Base-by-base conservation (phyloP, 2,329 filamentous ascomycete genomes). In the Fusarium sublunatum region DNA sequence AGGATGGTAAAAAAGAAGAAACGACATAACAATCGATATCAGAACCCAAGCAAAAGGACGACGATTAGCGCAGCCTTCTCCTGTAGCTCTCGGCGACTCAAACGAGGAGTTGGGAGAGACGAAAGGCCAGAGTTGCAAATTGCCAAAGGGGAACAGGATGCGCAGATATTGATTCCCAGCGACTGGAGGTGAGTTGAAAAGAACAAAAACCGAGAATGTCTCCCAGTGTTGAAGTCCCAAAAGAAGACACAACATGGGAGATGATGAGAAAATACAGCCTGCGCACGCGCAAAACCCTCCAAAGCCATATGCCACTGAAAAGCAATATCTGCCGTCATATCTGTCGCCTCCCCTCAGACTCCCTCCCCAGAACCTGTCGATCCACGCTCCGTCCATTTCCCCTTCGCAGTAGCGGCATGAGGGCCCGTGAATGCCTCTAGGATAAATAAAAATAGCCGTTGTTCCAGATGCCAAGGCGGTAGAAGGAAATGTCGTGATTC, bases 251-350 rank as follows among this genome's bases (percentile, higher is more conserved):
- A 53, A 39, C 32, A 52, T 52, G 28, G 38, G 42, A 55, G 50
- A 56, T 31, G 58, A 48, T 49, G 55, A 62, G 56, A 68, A 64
- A 62, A 67, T 65, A 70, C 62, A 69, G 47, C 58, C 43, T 58
- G 53, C 53, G 61, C 65, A 60, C 46, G 50, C 62, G 62, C 46
- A 60, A 57, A 66, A 53, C 49, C 65, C 51, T 46, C 53, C 52
- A 41, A 32, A 48, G 42, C 50, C 50, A 53, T 55, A 54, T 31
- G 38, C 56, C 38, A 52, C 47, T 61, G 50, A 35, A 57, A 62
- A 53, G 42, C 36, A 48, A 57, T 45, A 63, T 54, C 46, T 60
- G 65, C 62, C 54, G 46, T 68, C 32, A 32, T 58, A 46, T 51
- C 36, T 58, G 51, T 49, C 53, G 46, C 52, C 39, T 31, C 39